Conservation (phyloP, 306 rosid species). For the Lithocarpus polystachyus region DNA sequence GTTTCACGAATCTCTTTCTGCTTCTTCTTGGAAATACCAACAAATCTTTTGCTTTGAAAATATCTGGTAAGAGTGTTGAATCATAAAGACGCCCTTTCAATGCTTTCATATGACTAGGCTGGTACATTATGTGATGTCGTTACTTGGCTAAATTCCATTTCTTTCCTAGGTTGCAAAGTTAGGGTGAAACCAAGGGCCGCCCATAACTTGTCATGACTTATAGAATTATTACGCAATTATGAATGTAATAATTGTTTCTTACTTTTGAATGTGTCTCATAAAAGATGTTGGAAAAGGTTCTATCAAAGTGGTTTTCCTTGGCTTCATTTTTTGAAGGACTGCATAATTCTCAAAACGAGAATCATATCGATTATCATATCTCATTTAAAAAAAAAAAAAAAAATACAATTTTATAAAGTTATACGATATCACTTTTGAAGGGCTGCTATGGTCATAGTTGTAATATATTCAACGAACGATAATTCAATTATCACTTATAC, state of each 20-base stretch:
- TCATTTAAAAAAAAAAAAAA: too few species aligned
- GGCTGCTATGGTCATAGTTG: too few species aligned
- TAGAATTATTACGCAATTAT: background rate
- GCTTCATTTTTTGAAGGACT: background rate
- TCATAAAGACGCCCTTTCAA: background rate
- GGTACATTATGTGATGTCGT: background rate
- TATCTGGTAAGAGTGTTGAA: background rate
- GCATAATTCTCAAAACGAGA: too few species aligned
- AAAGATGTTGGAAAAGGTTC: background rate
- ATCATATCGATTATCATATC: too few species aligned
- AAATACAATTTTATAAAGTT: too few species aligned
- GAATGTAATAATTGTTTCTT: background rate
- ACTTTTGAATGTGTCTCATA: background rate
- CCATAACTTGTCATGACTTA: background rate
- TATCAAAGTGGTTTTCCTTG: background rate
- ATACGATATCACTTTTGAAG: too few species aligned
- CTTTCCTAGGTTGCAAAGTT: background rate
- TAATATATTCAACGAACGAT: too few species aligned
- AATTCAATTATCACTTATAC: too few species aligned
- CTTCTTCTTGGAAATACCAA: background rate
- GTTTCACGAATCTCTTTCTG: background rate
- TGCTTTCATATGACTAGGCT: background rate
- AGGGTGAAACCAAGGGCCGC: background rate
- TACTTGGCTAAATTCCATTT: background rate
- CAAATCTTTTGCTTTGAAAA: background rate